Evolutionary conservation across 768 basidiomycete genomes (phyloP).

Genomic region (Lentinula sp.): DNA sequence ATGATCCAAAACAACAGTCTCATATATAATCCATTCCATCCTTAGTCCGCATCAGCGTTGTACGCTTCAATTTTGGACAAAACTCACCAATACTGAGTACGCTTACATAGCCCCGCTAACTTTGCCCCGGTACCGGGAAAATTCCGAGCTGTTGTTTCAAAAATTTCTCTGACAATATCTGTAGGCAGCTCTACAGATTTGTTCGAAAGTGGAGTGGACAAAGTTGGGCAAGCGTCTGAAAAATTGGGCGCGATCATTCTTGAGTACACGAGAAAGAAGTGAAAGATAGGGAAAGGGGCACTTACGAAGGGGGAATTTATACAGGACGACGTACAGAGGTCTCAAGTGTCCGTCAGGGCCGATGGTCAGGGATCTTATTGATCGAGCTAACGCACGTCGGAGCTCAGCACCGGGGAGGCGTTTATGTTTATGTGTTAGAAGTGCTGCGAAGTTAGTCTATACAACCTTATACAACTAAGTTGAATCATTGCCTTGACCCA

Average conservation of each 20-base stretch:
- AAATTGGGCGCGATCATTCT: background rate
- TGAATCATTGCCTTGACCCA: background rate
- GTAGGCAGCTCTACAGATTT: constrained; percentile 18
- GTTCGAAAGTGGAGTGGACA: background rate
- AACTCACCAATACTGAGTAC: constrained; percentile 14
- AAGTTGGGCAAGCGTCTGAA: background rate
- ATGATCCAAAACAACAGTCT: constrained; percentile 21
- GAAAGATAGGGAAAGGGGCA: background rate
- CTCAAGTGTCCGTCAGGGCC: background rate
- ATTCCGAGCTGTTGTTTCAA: constrained; percentile 22
- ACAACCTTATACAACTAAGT: background rate
- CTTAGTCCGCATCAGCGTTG: constrained; percentile 9
- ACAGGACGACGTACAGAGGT: background rate
- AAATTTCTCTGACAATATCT: constrained; percentile 27
- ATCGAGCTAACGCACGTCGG: background rate
- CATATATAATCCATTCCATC: constrained; percentile 27
- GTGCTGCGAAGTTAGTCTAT: background rate
- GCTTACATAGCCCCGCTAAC: constrained; percentile 19
- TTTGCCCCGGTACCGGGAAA: constrained; percentile 19
- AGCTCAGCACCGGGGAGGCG: background rate
- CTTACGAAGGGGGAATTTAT: background rate
- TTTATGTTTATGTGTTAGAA: background rate
- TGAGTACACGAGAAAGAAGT: background rate
- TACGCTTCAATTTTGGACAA: background rate
- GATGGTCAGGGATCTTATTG: background rate